Evolutionary conservation across 2,329 filamentous ascomycete species (phyloP), one percentile per base, ranked within the genome.

Genomic region (Zalaria sp.): DNA sequence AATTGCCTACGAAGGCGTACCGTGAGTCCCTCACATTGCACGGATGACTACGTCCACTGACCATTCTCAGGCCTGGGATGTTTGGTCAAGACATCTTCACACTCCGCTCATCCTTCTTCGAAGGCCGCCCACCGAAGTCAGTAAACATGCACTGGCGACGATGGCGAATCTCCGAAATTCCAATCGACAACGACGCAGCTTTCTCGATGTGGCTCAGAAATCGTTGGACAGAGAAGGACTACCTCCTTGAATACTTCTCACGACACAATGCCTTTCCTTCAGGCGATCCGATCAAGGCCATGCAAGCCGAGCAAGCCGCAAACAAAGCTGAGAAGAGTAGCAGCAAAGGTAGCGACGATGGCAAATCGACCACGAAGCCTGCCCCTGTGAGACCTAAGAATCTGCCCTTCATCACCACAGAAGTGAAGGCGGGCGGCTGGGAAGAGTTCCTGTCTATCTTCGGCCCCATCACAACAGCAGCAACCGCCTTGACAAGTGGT

Each of bases 81-180:
- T 93, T 78, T 51, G 86, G 87, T 29, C 86, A 94, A 60, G 77
- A 91, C 38, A 77, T 82, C 53, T 95, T 91, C 60, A 86, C 83
- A 2, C 70, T 95, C 6, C 73, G 75, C 1, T 83, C 83, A 43
- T 89, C 83, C 25, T 94, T 89, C 58, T 78, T 93, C 48, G 74
- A 88, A 56, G 87, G 88, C 29, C 79, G 83, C 0, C 79, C 85
- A 0, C 88, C 88, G 4, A 91, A 85, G 57, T 93, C 84, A 2
- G 85, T 94, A 53, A 93, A 94, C 62, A 85, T 95, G 65, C 79
- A 94, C 64, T 95, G 87, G 86, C 78, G 89, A 43, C 79, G 86
- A 27, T 94, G 91, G 60, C 71, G 73, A 27, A 56, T 93, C 9
- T 72, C 71, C n/a, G 79, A 86, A 34, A 93, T 95, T 31, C 88